Base-by-base conservation (phyloP, 805 yeast genomes). In the Yamadazyma sp. region DNA sequence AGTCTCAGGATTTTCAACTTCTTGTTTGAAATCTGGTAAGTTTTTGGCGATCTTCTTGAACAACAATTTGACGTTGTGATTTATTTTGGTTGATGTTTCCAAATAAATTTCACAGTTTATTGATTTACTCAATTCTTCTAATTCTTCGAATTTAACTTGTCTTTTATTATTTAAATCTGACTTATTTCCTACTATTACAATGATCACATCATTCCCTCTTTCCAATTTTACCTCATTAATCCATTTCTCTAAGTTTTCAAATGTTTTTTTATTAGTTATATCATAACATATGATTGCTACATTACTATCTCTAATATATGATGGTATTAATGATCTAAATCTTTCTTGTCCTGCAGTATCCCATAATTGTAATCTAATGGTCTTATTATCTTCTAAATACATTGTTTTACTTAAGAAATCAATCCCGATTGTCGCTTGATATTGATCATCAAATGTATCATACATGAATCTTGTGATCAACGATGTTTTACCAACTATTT, bases 241-340 rank as follows among this genome's bases (percentile, higher is more conserved):
- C 98, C 98, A 93, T 58, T 86, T 85, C 47, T 78, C 78, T 47
- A 93, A 79, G 47, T 82, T 82, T 40, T 81, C 82, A 62, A 91
- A 91, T 13, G 95, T 79, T 52, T 85, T 85, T 55, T 76, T 82
- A 53, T 80, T 83, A 6, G 97, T 87, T 40, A 91, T 83, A 57
- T 93, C 98, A 63, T 91, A 91, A 15, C 94, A 96, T 18, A 93
- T 82, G 30, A 93, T 94, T 0, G 98, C 98, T n/a, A 93, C 98
- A 50, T 89, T 88, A 11, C 94, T 84, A 60, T 93, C 98, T 49
- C 98, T 74, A 41, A 93, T 93, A 55, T 93, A 93, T 8, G 95
- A 83, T 3, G 98, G 98, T 38, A 93, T 91, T 56, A 93, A 74
- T 12, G 95, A 84, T 53, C 98, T 73, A 69, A 93, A 93, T 49